Evolutionary conservation across 2,329 filamentous ascomycete species (phyloP).

Genomic region (Akanthomyces dipterigenus): DNA sequence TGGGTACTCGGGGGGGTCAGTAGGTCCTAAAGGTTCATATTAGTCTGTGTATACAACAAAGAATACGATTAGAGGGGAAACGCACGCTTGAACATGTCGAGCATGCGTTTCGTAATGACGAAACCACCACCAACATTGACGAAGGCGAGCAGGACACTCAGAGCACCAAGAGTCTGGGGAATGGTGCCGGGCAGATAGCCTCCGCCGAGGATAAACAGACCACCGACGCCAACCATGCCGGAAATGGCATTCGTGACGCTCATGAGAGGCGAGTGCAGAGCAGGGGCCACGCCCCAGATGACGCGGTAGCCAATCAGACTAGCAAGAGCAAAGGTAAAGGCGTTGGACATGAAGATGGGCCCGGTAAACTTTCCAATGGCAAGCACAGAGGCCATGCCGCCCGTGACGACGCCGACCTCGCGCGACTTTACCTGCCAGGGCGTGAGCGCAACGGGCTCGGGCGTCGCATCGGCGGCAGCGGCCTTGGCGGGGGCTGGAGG

Average conservation of each 20-base stretch:
- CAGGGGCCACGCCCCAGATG: constrained; percentile 79
- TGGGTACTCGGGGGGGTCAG: constrained; percentile 80
- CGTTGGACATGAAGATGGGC: constrained; percentile 81
- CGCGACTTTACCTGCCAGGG: constrained; percentile 76
- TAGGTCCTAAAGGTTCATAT: constrained; percentile 46
- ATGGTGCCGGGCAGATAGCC: constrained; percentile 71
- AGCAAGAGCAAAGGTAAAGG: constrained; percentile 77
- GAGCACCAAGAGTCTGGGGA: constrained; percentile 69
- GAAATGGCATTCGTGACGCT: constrained; percentile 91
- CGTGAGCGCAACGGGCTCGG: constrained; percentile 59
- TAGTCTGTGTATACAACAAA: constrained; percentile 10
- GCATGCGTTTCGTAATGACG: constrained; percentile 86
- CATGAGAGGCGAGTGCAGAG: constrained; percentile 84
- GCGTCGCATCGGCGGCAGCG: constrained; percentile 37
- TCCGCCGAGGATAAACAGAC: constrained; percentile 82
- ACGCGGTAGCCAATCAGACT: constrained; percentile 82
- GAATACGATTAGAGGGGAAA: background rate
- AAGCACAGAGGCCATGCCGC: constrained; percentile 68
- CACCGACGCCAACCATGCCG: constrained; percentile 83
- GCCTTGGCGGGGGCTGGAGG: constrained; percentile 43
- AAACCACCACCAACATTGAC: constrained; percentile 87
- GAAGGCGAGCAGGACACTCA: constrained; percentile 77
- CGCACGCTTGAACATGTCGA: constrained; percentile 79
- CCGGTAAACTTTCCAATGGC: constrained; percentile 75
- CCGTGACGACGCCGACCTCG: constrained; percentile 68